Conservation (phyloP, 495 filamentous ascomycete genomes). For the Ramalina peruviana region DNA sequence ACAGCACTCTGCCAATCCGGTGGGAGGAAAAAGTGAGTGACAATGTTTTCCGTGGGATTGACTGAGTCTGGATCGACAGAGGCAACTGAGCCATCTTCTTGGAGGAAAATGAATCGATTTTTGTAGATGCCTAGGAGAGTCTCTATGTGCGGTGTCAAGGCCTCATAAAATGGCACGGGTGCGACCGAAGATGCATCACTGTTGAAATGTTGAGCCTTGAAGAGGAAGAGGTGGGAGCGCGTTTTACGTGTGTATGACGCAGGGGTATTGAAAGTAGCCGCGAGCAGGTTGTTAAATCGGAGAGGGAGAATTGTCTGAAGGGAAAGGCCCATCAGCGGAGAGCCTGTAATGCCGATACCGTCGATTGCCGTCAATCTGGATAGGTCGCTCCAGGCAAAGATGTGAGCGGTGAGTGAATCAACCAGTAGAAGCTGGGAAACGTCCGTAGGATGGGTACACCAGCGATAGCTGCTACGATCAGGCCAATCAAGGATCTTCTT, state of each 20-base stretch:
- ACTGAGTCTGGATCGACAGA: conserved; percentile 2
- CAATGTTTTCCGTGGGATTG: background rate
- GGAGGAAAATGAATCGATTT: conserved; percentile 12
- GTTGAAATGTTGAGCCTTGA: background rate
- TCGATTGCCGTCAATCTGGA: too few relatives aligned
- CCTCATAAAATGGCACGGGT: conserved; percentile 5
- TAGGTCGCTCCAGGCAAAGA: too few relatives aligned
- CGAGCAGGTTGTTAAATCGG: background rate
- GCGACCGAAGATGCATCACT: background rate
- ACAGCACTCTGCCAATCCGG: conserved; percentile 11
- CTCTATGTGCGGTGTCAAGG: conserved; percentile 9
- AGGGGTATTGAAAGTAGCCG: background rate
- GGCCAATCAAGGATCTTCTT: too few relatives aligned
- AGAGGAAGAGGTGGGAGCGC: too few relatives aligned
- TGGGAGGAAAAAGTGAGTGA: conserved; percentile 16
- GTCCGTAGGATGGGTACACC: too few relatives aligned
- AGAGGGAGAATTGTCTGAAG: background rate
- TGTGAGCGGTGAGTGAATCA: too few relatives aligned
- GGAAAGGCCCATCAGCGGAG: too few relatives aligned
- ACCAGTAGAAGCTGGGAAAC: too few relatives aligned
- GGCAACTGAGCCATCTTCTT: conserved; percentile 12
- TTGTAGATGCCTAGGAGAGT: conserved; percentile 7
- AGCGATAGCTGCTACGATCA: too few relatives aligned
- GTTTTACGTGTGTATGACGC: background rate
- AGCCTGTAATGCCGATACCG: too few relatives aligned